Percentiles rank a stretch among this genome's conserved stretches.
These are phyloP conservation scores for Coriolopsis trogii DNA, from an alignment of 1,284 basidiomycete species.

Conservation along the genomic window DNA sequence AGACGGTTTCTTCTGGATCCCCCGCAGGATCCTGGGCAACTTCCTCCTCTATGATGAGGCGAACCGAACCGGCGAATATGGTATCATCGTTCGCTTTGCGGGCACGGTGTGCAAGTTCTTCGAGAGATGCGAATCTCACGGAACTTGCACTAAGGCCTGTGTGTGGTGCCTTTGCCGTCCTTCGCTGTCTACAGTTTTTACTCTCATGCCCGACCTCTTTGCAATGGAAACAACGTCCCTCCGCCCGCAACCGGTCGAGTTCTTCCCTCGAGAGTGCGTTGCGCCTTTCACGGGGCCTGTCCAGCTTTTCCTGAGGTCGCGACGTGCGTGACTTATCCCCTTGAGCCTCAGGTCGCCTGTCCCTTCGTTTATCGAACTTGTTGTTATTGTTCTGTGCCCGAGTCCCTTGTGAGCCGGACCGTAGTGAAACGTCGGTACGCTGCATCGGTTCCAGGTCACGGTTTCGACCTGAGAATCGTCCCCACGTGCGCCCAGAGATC, in stretches of 20 bases:
- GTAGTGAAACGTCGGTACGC: no score
- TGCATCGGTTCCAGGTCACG: not conserved
- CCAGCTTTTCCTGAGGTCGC: not conserved
- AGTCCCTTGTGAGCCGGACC: not conserved
- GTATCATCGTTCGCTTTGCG: no score
- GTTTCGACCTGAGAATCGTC: not conserved
- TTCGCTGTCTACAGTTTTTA: not conserved
- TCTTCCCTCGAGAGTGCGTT: conserved; percentile 2
- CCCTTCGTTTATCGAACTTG: no score
- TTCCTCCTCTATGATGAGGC: no score
- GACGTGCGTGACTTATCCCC: no score
- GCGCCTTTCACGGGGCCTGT: not conserved
- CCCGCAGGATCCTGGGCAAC: no score
- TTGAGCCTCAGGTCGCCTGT: no score
- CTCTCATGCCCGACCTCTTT: conserved; percentile 5
- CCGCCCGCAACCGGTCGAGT: conserved; percentile 2
- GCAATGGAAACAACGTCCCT: conserved; percentile 6
- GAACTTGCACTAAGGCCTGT: not conserved
- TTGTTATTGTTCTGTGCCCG: no score
- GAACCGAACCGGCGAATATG: no score
- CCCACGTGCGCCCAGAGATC: not conserved
- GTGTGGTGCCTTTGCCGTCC: conserved; percentile 6
- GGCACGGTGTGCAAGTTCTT: not conserved
- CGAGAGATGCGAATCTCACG: not conserved
- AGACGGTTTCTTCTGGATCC: no score